Evolutionary conservation across 140 eudicot species (phyloP).

Genomic region (Senecio squalidus): DNA sequence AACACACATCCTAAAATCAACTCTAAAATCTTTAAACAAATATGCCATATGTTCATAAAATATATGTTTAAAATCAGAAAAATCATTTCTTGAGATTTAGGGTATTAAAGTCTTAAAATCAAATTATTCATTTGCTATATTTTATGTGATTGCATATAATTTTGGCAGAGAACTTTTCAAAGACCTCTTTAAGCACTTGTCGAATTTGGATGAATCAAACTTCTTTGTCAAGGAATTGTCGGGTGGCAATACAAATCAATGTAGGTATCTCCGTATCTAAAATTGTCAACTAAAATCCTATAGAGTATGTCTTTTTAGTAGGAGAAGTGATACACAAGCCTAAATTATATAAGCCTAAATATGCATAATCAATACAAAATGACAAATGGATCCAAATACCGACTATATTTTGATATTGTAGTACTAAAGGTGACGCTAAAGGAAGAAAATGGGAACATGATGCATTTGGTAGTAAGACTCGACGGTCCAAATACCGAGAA

Average conservation of each 20-base stretch:
- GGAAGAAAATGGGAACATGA: slow-evolving; percentile 50
- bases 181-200: slow-evolving; percentile 86
- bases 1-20: too few species aligned
- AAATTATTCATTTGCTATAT: background rate
- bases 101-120: slow-evolving; percentile 2
- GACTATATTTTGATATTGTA: slow-evolving; percentile 25
- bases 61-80: slow-evolving; percentile 1
- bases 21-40: too few species aligned
- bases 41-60: too few species aligned
- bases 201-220: slow-evolving; percentile 60
- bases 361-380: too few species aligned
- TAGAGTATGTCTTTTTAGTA: too few species aligned
- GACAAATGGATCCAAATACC: background rate
- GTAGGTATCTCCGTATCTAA: slow-evolving; percentile 39
- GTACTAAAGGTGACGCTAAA: slow-evolving; percentile 76
- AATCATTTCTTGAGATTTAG: background rate
- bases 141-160: slow-evolving; percentile 11
- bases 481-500: slow-evolving; percentile 97
- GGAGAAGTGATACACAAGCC: too few species aligned
- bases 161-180: slow-evolving; percentile 64
- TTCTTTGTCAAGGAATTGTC: slow-evolving; percentile 59
- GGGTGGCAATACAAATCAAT: slow-evolving; percentile 86
- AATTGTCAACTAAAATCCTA: too few species aligned
- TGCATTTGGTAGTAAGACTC: slow-evolving; percentile 56
- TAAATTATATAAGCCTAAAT: too few species aligned